Evolutionary conservation across 2,329 filamentous ascomycete genomes (phyloP), one percentile per base, ranked within the genome.

Genomic region (Trichoderma cornu-damae): DNA sequence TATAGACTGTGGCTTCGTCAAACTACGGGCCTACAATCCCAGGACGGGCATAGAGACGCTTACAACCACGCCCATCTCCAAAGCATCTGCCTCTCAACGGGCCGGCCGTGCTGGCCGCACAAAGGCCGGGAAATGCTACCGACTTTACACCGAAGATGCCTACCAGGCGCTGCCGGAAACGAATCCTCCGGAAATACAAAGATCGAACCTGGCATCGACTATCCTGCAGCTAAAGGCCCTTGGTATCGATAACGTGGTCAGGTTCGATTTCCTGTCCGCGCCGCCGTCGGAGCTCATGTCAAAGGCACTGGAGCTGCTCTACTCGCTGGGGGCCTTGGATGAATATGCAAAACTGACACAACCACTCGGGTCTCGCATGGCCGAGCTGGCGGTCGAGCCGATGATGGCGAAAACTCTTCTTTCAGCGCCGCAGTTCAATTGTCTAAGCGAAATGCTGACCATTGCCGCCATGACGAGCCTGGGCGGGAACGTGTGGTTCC

Each of bases 401-500:
- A 96, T 96, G 90, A 94, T 96, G 82, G 90, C 88, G 6, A 95
- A 93, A 73, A 89, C 88, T 0, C 78, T 96, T 4, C 82, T 97
- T 7, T 83, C 86, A 16, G 88, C 92, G 0, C 75, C 83, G 4
- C 78, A 80, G 0, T 95, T 96, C 72, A 80, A 79, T 35, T 96
- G 92, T 64, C 74, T 96, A 11, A 87, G 84, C 67, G 93, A 96
- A 71, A 88, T 97, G 52, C 79, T 97, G 24, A 90, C 87, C 2
- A 96, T 97, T 62, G 90, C 93, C 5, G 92, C 94, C 14, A 97
- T 99, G 93, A 89, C 90, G 32, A 94, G 87, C 61, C 76, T 96
- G 0, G 89, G 92, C 60, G 89, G 90, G 4, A 86, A 83, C 44
- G 80, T 96, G 0, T 97, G 90, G 87, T 84, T 96, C 61, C 81